phyloP scores from a whole-genome alignment of 495 filamentous ascomycete genomes.

The Penicillium macrosclerotiorum region DNA sequence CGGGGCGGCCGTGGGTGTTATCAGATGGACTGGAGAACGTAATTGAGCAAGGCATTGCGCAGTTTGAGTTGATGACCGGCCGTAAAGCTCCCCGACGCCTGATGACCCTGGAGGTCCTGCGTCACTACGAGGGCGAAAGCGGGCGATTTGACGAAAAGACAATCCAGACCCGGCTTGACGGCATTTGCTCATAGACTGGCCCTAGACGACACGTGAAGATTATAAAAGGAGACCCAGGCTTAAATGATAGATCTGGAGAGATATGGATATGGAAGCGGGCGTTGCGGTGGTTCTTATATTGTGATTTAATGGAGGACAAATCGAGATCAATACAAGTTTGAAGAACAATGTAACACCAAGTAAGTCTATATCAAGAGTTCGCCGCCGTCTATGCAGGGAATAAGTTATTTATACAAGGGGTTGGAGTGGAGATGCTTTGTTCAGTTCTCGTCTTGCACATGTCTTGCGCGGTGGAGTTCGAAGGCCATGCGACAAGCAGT shows the following conservation, averaged over 20 bases:
- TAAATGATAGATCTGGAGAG: no score
- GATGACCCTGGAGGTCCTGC: conserved; percentile 69
- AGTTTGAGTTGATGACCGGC: conserved; percentile 83
- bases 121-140: conserved; percentile 44
- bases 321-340: not conserved
- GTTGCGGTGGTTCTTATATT: no score
- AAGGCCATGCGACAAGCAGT: conserved; percentile 40
- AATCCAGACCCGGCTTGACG: conserved; percentile 40
- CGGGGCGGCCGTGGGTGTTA: conserved; percentile 67
- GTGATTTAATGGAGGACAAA: not conserved
- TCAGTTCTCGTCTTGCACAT: not conserved
- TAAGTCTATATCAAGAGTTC: no score
- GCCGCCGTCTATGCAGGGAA: conserved; percentile 3
- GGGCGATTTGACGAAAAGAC: conserved; percentile 45
- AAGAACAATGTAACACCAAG: no score
- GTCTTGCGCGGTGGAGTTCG: conserved; percentile 17
- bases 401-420: not conserved
- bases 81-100: conserved; percentile 69
- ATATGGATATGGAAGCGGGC: no score
- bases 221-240: no score
- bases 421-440: not conserved
- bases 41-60: conserved; percentile 77
- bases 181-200: conserved; percentile 18
- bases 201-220: not conserved
- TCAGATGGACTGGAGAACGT: conserved; percentile 81